Conservation (phyloP, 2,329 filamentous ascomycete species). For the Aspergillus brunneoviolaceus region DNA sequence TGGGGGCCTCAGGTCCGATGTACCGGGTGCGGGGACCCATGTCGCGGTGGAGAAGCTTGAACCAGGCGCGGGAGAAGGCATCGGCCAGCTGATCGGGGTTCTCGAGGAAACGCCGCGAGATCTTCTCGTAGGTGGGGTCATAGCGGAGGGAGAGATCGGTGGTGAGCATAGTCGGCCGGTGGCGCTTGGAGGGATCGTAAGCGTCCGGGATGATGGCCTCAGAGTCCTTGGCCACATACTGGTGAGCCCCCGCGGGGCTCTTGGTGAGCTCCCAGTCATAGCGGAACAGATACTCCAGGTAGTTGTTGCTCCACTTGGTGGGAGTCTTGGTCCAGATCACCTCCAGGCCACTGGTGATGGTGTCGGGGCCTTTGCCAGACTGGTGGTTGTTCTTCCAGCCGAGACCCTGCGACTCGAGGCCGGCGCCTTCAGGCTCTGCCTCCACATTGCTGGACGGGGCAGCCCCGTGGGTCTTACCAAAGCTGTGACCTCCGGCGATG, state of each 20-base stretch:
- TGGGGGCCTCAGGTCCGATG: conserved; percentile 71
- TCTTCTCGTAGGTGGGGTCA: conserved; percentile 73
- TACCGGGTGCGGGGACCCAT: conserved; percentile 71
- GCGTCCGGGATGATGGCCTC: conserved; percentile 69
- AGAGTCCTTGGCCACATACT: conserved; percentile 71
- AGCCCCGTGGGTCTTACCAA: conserved; percentile 80
- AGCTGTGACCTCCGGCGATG: conserved; percentile 74
- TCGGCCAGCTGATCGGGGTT: conserved; percentile 68
- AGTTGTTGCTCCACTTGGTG: conserved; percentile 72
- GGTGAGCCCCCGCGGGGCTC: conserved; percentile 72
- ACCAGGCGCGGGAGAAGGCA: conserved; percentile 73
- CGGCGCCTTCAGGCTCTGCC: conserved; percentile 64
- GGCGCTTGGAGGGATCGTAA: conserved; percentile 69
- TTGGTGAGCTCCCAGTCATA: conserved; percentile 76
- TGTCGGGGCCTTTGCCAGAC: conserved; percentile 67
- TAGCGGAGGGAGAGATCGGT: conserved; percentile 71
- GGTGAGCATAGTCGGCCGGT: conserved; percentile 73
- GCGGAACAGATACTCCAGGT: conserved; percentile 73
- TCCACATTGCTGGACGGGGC: conserved; percentile 64
- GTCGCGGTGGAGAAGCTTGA: conserved; percentile 80
- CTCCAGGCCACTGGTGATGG: conserved; percentile 75
- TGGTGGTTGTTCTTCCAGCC: conserved; percentile 68
- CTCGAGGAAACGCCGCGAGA: conserved; percentile 67
- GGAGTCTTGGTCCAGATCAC: conserved; percentile 78
- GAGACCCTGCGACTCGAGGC: conserved; percentile 66